Evolutionary conservation across 176 grass and related monocot genomes (phyloP), one percentile per base, ranked within the genome.

Genomic region (Ampelocalamus luodianensis): DNA sequence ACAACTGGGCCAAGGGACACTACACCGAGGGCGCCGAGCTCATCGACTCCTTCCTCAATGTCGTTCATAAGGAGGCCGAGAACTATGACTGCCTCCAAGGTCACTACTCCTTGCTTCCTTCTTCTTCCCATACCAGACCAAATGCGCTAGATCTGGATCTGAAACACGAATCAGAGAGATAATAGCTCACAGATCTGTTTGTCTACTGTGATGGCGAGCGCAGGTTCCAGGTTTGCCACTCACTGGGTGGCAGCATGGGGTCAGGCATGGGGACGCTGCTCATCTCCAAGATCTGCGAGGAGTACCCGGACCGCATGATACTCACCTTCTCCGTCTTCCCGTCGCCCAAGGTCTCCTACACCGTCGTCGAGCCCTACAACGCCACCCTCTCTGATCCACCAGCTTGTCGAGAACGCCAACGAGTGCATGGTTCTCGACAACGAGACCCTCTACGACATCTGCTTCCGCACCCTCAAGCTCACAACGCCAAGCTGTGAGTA

Each of bases 1-100:
- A 97, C 88, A 97, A 97, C 88, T 97, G 95, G 92, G 95, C 90
- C 65, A 97, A 97, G 83, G 95, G 95, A 0, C 92, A 97, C 86
- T 94, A 97, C 86, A 97, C 95, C 42, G 90, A 97, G 92, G 95
- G 92, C 46, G 92, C 92, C 18, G 92, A 97, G n/a, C n/a, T n/a
- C 77, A 97, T 97, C 59, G 92, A 97, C 22, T 81, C 90, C 63
- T 81, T 97, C 56, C 92, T 94, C 46, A 92, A 97, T 46, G 92
- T 97, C 65, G 90, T 97, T 3, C 88, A 87, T 65, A 97, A 97
- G 89, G 95, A 97, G 85, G 95, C 92, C 4, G 90, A 97, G 89
- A 94, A 94, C 74, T 94, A 90, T 40, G 92, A 97, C 58, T 94
- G 94, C 80, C 84, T 97, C 3, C 94, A 97, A 87, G 94, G 94